Percentiles rank a stretch among this genome's conserved stretches.
phyloP scores from a whole-genome alignment of 257 asterid genomes.

The Echium plantagineum region DNA sequence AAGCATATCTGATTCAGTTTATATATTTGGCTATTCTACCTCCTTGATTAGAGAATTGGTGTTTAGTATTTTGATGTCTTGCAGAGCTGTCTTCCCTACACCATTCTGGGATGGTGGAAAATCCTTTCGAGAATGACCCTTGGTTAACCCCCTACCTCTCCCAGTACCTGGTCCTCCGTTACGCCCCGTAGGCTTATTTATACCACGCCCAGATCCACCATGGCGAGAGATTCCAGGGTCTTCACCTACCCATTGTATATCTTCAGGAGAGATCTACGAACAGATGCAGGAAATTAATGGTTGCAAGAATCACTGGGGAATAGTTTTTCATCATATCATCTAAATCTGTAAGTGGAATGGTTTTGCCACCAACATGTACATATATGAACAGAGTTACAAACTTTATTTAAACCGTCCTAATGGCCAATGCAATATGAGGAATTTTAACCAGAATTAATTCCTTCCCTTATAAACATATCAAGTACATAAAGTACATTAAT shows the following conservation, averaged over 20 bases:
- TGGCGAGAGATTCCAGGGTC: slow-evolving; percentile 68
- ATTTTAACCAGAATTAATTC: too few species aligned
- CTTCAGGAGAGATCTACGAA: slow-evolving; percentile 74
- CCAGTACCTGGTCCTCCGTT: slow-evolving; percentile 59
- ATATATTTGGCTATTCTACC: slow-evolving; percentile 28
- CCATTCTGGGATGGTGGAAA: slow-evolving; percentile 75
- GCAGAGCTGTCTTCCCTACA: slow-evolving; percentile 59
- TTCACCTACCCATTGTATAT: slow-evolving; percentile 83
- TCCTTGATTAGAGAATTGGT: slow-evolving; percentile 79
- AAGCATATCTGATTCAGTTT: background rate
- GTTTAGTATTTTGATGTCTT: slow-evolving; percentile 70
- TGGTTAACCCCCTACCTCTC: slow-evolving; percentile 72
- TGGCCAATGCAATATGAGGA: too few species aligned
- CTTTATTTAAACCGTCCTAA: too few species aligned
- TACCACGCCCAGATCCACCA: slow-evolving; percentile 63
- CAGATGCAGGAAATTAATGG: background rate
- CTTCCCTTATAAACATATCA: too few species aligned
- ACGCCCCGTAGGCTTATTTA: slow-evolving; percentile 55
- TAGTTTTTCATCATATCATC: background rate
- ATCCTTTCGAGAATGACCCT: slow-evolving; percentile 64
- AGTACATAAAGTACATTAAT: too few species aligned
- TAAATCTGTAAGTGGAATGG: too few species aligned
- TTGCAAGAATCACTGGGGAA: background rate
- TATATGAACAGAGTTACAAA: too few species aligned
- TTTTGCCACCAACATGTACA: too few species aligned